Evolutionary conservation across 345 rosid species (phyloP).

Genomic region (Rhodomyrtus tomentosa): DNA sequence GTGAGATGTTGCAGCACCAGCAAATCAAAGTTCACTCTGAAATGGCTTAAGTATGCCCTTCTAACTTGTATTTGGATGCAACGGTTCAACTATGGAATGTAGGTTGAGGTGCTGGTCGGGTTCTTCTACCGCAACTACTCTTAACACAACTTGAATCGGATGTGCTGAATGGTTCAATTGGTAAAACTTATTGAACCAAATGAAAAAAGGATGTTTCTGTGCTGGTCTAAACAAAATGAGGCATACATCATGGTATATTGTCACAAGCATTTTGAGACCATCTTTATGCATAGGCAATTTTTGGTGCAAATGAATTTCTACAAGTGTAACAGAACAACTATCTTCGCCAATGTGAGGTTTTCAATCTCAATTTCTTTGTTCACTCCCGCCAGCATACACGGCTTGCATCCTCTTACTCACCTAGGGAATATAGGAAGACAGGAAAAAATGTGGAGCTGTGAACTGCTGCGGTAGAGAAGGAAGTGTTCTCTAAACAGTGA

Average conservation of each 20-base stretch:
- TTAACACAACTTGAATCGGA: neutral
- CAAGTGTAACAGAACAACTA: neutral
- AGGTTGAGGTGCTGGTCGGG: neutral
- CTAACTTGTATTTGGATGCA: neutral
- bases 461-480: neutral
- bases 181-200: neutral
- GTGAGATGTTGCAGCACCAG: neutral
- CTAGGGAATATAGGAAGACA: neutral
- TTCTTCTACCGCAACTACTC: neutral
- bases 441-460: neutral
- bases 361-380: neutral
- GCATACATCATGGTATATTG: neutral
- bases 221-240: neutral
- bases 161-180: neutral
- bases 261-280: neutral
- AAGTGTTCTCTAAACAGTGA: neutral
- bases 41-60: neutral
- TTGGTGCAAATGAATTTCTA: neutral
- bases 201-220: neutral
- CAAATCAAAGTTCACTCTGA: neutral
- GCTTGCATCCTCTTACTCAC: neutral
- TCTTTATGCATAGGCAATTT: neutral
- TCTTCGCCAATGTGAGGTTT: neutral
- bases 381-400: neutral
- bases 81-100: neutral